phyloP scores from a whole-genome alignment of 768 basidiomycete species.

The Favolaschia claudopus region DNA sequence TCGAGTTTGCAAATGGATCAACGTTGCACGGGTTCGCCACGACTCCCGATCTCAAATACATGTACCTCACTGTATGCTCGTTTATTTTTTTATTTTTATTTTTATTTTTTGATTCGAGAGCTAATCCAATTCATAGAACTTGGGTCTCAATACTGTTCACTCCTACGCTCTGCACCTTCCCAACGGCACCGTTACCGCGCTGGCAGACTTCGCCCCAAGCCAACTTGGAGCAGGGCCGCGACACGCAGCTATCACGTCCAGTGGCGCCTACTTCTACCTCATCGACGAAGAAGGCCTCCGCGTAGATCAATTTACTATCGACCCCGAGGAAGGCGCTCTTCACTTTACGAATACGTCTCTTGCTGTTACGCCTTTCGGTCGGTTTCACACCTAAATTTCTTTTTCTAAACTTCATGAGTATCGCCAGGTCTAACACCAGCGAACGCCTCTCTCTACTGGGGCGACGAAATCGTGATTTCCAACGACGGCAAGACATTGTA shows the following conservation, averaged over 20 bases:
- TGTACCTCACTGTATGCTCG: slow-evolving; percentile 25
- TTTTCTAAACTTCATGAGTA: background rate
- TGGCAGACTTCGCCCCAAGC: slow-evolving; percentile 10
- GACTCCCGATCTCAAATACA: slow-evolving; percentile 27
- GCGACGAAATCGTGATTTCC: slow-evolving; percentile 31
- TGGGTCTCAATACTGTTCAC: slow-evolving; percentile 29
- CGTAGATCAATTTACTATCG: slow-evolving; percentile 29
- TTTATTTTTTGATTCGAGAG: no score
- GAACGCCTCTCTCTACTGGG: slow-evolving; percentile 30
- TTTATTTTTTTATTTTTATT: no score
- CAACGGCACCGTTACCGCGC: slow-evolving; percentile 10
- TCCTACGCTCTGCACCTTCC: slow-evolving; percentile 18
- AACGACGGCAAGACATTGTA: slow-evolving; percentile 16
- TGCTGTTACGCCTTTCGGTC: slow-evolving; percentile 30
- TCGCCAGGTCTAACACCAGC: slow-evolving; percentile 20
- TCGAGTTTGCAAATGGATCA: slow-evolving; percentile 20
- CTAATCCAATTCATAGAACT: no score
- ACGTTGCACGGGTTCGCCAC: slow-evolving; percentile 32
- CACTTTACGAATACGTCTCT: slow-evolving; percentile 21
- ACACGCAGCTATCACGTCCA: slow-evolving; percentile 21
- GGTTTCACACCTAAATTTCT: background rate
- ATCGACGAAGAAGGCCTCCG: slow-evolving; percentile 32
- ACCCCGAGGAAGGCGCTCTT: slow-evolving; percentile 16
- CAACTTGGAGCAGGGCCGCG: slow-evolving; percentile 27
- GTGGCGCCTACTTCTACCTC: slow-evolving; percentile 24